Percentiles rank a stretch among this genome's conserved stretches.
Conservation (phyloP, 2,329 filamentous ascomycete species). For the Penicillium crustosum region DNA sequence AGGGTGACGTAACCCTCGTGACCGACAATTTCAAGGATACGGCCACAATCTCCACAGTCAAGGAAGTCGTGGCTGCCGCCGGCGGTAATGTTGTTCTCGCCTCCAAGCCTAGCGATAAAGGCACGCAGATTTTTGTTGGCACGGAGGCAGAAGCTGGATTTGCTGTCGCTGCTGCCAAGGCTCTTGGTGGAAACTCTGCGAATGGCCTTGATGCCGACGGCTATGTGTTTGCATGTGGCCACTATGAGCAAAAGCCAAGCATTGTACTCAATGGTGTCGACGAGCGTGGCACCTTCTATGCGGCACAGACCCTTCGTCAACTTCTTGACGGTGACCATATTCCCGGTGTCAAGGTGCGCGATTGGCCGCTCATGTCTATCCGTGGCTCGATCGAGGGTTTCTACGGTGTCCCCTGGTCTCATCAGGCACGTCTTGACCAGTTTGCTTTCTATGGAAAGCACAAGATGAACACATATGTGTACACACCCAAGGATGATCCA, state of each 20-base stretch:
- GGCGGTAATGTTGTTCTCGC: background rate
- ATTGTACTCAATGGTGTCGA: conserved; percentile 1
- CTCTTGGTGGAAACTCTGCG: background rate
- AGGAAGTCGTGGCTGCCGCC: background rate
- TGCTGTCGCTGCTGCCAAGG: background rate
- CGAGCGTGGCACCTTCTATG: background rate
- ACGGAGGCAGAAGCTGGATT: background rate
- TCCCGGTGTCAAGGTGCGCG: conserved; percentile 18
- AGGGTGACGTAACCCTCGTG: background rate
- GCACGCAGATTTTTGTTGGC: background rate
- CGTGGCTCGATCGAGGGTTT: conserved; percentile 27
- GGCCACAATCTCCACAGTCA: background rate
- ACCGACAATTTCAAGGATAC: background rate
- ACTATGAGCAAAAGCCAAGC: background rate
- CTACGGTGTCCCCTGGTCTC: conserved; percentile 27
- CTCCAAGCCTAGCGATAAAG: background rate
- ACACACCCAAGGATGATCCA: conserved; percentile 26
- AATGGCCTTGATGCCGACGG: background rate
- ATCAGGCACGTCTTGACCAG: conserved; percentile 26
- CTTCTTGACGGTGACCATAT: background rate
- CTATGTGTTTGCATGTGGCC: background rate
- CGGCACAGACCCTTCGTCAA: conserved; percentile 1
- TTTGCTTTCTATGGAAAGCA: conserved; percentile 23
- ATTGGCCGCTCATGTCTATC: conserved; percentile 28
- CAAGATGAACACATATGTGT: conserved; percentile 28